phyloP scores from a whole-genome alignment of 495 filamentous ascomycete species.

The Terfezia claveryi region DNA sequence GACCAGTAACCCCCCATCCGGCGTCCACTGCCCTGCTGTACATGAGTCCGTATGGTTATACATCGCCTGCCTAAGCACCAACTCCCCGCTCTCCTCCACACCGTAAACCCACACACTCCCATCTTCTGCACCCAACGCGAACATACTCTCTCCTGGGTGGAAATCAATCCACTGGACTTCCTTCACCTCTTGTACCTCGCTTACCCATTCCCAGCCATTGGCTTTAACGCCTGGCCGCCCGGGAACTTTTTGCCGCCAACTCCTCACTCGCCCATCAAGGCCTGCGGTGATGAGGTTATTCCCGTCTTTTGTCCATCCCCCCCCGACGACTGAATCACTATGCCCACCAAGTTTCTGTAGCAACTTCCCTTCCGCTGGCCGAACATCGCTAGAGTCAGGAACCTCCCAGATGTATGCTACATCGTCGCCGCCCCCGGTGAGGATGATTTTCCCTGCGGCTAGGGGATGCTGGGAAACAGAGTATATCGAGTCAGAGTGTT shows the following conservation, averaged over 20 bases:
- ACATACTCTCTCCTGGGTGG: constrained; percentile 45
- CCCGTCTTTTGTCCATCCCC: constrained; percentile 65
- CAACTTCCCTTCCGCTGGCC: constrained; percentile 48
- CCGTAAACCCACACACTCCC: constrained; percentile 89
- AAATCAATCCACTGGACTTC: constrained; percentile 81
- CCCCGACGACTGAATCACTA: constrained; percentile 69
- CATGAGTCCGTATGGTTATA: constrained; percentile 72
- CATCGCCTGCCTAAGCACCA: constrained; percentile 71
- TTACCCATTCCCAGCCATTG: constrained; percentile 37
- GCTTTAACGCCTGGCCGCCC: constrained; percentile 13
- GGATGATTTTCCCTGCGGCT: constrained; percentile 43
- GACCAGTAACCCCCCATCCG: constrained; percentile 69
- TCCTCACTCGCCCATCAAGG: constrained; percentile 52
- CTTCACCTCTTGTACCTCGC: constrained; percentile 61
- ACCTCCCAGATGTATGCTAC: constrained; percentile 60
- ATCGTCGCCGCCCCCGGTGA: constrained; percentile 72
- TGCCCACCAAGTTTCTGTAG: constrained; percentile 57
- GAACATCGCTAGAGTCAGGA: constrained; percentile 41
- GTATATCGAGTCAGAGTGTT: constrained; percentile 72
- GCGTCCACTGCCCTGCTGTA: constrained; percentile 78
- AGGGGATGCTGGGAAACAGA: constrained; percentile 79
- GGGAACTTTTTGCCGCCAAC: constrained; percentile 22
- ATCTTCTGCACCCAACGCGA: constrained; percentile 81
- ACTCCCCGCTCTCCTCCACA: constrained; percentile 38
- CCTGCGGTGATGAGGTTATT: constrained; percentile 71